Evolutionary conservation across 441 rosid genomes (phyloP).

Genomic region (Erodium chrysanthum): DNA sequence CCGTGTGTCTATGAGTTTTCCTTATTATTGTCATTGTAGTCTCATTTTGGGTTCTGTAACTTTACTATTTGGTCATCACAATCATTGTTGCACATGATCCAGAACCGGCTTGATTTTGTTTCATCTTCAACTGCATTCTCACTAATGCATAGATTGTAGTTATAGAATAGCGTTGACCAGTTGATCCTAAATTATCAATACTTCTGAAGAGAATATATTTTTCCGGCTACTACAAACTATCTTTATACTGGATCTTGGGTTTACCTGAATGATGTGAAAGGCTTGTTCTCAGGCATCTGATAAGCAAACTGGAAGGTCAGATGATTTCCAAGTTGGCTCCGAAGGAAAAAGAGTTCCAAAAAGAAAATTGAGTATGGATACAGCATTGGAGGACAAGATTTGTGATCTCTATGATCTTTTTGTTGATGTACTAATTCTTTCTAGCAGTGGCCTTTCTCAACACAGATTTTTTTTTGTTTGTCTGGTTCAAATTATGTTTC

Average conservation of each 20-base stretch:
- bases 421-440: constrained; percentile 53
- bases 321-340: constrained; percentile 48
- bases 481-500: constrained; percentile 7
- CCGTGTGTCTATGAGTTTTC: not conserved
- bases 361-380: constrained; percentile 60
- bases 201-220: not conserved
- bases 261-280: constrained; percentile 5
- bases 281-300: constrained; percentile 33
- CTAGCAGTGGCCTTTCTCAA: constrained; percentile 14
- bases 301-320: constrained; percentile 50
- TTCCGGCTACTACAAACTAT: not conserved
- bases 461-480: not conserved
- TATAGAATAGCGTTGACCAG: not conserved
- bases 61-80: not conserved
- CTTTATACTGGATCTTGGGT: not conserved
- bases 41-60: not conserved
- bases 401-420: constrained; percentile 92
- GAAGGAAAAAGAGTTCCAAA: constrained; percentile 37
- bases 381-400: constrained; percentile 70
- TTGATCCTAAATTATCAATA: not conserved
- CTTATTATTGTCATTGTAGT: not conserved
- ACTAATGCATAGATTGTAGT: not conserved
- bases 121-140: not conserved
- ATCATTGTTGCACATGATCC: not conserved
- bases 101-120: not conserved